Base-by-base conservation (phyloP, 176 grass and related monocot genomes). In the Zoysia pacifica region DNA sequence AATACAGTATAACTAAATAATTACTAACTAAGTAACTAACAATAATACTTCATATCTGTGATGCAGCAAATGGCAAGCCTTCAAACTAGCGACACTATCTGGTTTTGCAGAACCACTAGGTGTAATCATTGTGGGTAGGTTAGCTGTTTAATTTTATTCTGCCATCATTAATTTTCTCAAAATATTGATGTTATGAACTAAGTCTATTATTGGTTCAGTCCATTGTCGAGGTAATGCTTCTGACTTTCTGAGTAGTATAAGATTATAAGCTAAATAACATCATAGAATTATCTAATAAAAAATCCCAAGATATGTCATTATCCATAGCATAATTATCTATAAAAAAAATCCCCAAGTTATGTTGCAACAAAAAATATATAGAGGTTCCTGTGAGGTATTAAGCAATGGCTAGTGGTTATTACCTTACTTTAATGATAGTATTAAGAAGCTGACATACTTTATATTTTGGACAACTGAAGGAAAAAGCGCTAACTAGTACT, bases 41-140 rank as follows among this genome's bases (percentile, higher is more conserved):
- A 84, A 48, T 84, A 20, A 70, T 59, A 62, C 79, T 85, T 64
- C 72, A 73, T 83, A 15, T 85, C 68, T 72, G n/a, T 74, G 48
- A 19, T 79, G 77, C 90, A 98, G 95, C 92, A 98, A 98, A 91
- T 98, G 95, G 95, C 90, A 94, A 77, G 95, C 95, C 69, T 94
- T 98, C 84, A 98, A 98, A 86, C 71, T 98, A 74, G 95, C 95
- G 70, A 90, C 92, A 44, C 81, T 98, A 62, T 85, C 95, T 63
- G 95, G 95, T 48, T 98, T 98, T 60, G 95, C 95, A 10, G 95
- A 98, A n/a, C 92, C 95, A 42, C 41, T 98, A 47, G 95, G 89
- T 66, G 95, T 94, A 51, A 86, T 98, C 70, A 71, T 91, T 75
- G 92, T 98, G 70, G 95, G 95, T 98, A 89, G 14, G 92, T 75